A percentile compares a stretch with the other conserved stretches of the same genome.
Conservation (phyloP, 345 rosid species). For the Moricandia arvensis region DNA sequence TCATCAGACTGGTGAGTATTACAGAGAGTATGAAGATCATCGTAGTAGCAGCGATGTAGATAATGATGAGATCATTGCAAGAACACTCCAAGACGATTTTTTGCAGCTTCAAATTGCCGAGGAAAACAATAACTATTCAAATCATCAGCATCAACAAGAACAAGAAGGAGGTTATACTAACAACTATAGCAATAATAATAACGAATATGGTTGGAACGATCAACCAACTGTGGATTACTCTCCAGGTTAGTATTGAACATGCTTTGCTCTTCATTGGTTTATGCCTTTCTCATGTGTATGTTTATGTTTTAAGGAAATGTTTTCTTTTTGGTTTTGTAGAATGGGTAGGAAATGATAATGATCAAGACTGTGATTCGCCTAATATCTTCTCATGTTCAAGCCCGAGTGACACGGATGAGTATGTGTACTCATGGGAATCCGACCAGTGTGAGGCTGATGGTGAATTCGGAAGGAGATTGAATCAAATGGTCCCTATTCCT, state of each 20-base stretch:
- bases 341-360: slow-evolving; percentile 53
- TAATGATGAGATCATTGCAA: slow-evolving; percentile 86
- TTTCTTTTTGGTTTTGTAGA: slow-evolving; percentile 5
- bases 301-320: background rate
- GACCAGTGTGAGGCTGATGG: slow-evolving; percentile 57
- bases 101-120: slow-evolving; percentile 64
- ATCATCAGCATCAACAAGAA: slow-evolving; percentile 28
- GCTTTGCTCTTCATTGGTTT: slow-evolving; percentile 9
- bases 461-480: slow-evolving; percentile 78
- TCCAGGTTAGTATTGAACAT: slow-evolving; percentile 47
- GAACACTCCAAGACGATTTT: slow-evolving; percentile 82
- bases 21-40: slow-evolving; percentile 51
- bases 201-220: slow-evolving; percentile 46
- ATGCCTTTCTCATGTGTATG: background rate
- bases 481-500: slow-evolving; percentile 77
- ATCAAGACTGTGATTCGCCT: slow-evolving; percentile 53
- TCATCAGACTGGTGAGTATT: slow-evolving; percentile 40
- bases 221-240: slow-evolving; percentile 40
- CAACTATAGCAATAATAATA: slow-evolving; percentile 30
- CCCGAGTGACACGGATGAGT: slow-evolving; percentile 60
- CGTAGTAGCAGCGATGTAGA: slow-evolving; percentile 48
- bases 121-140: slow-evolving; percentile 44
- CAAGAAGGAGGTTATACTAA: slow-evolving; percentile 41
- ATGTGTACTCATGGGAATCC: slow-evolving; percentile 59
- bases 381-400: slow-evolving; percentile 59